These are phyloP conservation scores for Mycena filopes DNA, from an alignment of 768 basidiomycete genomes.

Conservation along the genomic window DNA sequence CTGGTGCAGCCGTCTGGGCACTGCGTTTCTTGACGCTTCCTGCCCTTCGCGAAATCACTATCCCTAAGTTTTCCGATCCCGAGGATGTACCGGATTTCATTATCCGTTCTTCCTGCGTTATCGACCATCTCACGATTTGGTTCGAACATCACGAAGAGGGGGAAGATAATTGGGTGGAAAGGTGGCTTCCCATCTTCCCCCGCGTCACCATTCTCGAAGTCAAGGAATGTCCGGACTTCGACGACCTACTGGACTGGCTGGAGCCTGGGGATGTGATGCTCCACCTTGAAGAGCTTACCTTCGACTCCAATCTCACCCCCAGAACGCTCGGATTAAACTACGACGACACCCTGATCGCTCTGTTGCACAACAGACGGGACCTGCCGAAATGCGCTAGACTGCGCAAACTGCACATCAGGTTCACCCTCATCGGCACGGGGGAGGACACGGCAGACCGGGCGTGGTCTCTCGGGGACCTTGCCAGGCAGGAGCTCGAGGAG, in stretches of 20 bases:
- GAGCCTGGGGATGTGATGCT: not conserved
- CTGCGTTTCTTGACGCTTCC: slow-evolving; percentile 1
- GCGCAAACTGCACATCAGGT: not conserved
- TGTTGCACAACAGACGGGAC: not conserved
- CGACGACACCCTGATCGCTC: not conserved
- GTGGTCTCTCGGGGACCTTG: no score
- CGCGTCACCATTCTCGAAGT: not conserved
- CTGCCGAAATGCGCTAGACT: not conserved
- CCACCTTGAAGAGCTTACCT: not conserved
- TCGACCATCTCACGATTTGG: not conserved
- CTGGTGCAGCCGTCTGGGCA: not conserved
- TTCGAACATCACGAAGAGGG: not conserved
- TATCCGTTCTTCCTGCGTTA: slow-evolving; percentile 2
- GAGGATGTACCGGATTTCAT: not conserved
- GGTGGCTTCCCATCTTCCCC: not conserved
- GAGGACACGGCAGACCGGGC: no score
- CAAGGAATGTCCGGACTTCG: not conserved
- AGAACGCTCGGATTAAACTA: not conserved
- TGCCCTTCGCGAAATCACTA: not conserved
- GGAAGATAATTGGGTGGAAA: not conserved
- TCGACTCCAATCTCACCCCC: not conserved
- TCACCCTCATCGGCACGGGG: not conserved
- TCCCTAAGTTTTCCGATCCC: not conserved
- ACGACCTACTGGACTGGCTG: not conserved
- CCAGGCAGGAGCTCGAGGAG: no score